Evolutionary conservation across 306 rosid species (phyloP), one percentile per base, ranked within the genome.

Genomic region (Trifolium pratense): DNA sequence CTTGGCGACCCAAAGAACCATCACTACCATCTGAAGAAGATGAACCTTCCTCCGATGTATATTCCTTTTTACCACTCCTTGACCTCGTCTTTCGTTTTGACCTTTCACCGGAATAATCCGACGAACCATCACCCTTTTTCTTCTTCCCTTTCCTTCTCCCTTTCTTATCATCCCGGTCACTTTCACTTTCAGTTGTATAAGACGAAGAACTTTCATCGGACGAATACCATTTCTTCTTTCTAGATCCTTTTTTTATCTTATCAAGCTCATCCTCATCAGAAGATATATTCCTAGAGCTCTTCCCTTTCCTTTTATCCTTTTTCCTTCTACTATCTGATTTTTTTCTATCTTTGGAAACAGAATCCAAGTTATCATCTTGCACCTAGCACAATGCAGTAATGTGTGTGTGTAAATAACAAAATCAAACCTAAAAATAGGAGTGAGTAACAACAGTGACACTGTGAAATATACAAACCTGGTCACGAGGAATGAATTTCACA

Each of bases 191-290:
- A 1, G 78, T 73, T 5, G 86, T 49, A 68, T 77, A 65, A 20
- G 75, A 73, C 7, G 85, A 84, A 67, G 87, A 88, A 68, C 71
- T 23, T 53, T 88, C 94, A 7, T 88, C 92, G 0, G 92, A 88
- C 0, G 88, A 89, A 68, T 93, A 89, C 96, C 96, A 85, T 68
- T 87, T 90, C 81, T 84, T 87, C 76, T 81, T 93, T 59, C 80
- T 82, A 61, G 92, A 86, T 7, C 84, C 62, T 45, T 75, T 86
- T 76, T 80, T 84, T 68, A 90, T 80, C 81, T 72, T 86, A 48
- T 57, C 84, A 61, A 78, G 78, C 2, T 78, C 84, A 25, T 86
- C 97, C 29, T 80, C 91, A 68, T 84, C 89, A 1, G 93, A 89
- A 59, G 89, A 86, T 46, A 77, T 74, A 66, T 52, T 18, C 59